A percentile compares a stretch with the other conserved stretches of the same genome.
Conservation (phyloP, 2,329 filamentous ascomycete species). For the Chaetomiaceae sp. region DNA sequence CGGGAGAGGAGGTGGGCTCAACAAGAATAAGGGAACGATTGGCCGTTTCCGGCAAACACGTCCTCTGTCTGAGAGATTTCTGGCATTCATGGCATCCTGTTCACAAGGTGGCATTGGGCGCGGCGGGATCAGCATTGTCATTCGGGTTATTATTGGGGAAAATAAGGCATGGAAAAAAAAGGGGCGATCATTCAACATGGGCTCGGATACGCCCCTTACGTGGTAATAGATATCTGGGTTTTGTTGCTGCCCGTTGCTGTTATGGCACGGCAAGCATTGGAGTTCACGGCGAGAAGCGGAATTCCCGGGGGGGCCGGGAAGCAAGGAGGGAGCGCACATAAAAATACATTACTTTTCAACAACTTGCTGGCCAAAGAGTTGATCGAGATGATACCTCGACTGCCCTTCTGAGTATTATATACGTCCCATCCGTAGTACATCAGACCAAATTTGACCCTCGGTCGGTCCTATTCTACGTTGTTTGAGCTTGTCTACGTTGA, state of each 20-base stretch:
- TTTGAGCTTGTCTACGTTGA: constrained; percentile 18
- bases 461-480: background rate
- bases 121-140: constrained; percentile 5
- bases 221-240: constrained; percentile 6
- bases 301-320: background rate
- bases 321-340: background rate
- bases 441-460: background rate
- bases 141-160: background rate
- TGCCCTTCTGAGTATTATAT: background rate
- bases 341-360: constrained; percentile 20
- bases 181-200: constrained; percentile 28
- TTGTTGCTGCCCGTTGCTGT: constrained; percentile 1
- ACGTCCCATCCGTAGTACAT: background rate
- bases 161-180: constrained; percentile 14
- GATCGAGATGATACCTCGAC: background rate
- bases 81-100: background rate
- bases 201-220: constrained; percentile 16
- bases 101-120: background rate
- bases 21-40: constrained; percentile 29
- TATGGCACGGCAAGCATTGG: constrained; percentile 10
- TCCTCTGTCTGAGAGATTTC: background rate
- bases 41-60: background rate
- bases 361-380: background rate
- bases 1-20: constrained; percentile 79
- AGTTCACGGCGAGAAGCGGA: constrained; percentile 5